phyloP scores from a whole-genome alignment of 805 yeast species.

The Debaryomyces maramus region DNA sequence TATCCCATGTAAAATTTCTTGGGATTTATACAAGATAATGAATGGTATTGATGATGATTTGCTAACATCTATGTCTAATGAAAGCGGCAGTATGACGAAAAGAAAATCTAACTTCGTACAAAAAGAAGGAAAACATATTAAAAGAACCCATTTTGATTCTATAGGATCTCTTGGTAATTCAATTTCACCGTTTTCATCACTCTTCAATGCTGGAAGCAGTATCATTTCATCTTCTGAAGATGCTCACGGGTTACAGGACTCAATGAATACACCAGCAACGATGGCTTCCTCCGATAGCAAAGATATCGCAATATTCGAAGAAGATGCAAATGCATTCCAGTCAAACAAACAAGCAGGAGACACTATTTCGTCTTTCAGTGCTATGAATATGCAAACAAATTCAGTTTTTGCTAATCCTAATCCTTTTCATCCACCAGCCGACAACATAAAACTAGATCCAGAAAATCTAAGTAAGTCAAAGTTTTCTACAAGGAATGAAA shows the following conservation, averaged over 20 bases:
- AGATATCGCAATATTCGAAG: not conserved
- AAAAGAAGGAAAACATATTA: not conserved
- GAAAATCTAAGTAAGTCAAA: not conserved
- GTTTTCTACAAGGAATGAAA: not conserved
- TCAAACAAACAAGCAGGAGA: not conserved
- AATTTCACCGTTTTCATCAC: constrained; percentile 2
- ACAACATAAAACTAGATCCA: not conserved
- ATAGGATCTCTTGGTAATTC: not conserved
- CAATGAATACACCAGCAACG: constrained; percentile 10
- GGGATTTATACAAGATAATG: constrained; percentile 17
- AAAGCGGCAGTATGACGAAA: not conserved
- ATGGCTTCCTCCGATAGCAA: not conserved
- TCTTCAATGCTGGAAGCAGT: constrained; percentile 8
- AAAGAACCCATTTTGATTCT: not conserved
- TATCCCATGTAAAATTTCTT: constrained; percentile 17
- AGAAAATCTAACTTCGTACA: not conserved
- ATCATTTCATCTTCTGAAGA: not conserved
- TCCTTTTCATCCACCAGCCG: not conserved
- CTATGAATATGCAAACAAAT: not conserved
- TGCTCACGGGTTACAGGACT: constrained; percentile 7
- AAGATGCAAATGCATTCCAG: not conserved
- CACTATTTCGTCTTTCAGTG: not conserved
- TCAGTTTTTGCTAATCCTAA: constrained; percentile 3
- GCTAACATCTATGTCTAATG: not conserved
- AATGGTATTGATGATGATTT: constrained; percentile 5